Percentiles rank a stretch among this genome's conserved stretches.
Conservation (phyloP, 2,329 filamentous ascomycete species). For the Calonectria leucothoes region DNA sequence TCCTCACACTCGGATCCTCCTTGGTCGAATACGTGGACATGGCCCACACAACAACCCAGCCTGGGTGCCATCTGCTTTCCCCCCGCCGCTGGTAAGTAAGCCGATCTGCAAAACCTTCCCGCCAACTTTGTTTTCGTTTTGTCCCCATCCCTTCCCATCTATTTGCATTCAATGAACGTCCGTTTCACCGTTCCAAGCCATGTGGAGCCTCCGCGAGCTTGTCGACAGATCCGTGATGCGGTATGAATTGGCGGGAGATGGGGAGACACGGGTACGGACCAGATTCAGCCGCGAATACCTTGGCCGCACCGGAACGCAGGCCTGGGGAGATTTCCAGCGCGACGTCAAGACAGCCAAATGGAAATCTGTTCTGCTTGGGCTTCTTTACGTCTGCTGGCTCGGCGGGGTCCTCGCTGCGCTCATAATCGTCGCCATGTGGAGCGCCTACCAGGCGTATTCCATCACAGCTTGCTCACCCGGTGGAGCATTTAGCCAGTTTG, state of each 20-base stretch:
- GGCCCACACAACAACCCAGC: too few species aligned
- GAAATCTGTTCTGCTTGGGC: background rate
- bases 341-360: background rate
- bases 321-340: background rate
- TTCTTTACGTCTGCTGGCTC: background rate
- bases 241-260: background rate
- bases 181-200: too few species aligned
- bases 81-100: background rate
- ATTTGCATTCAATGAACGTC: background rate
- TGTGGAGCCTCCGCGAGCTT: background rate
- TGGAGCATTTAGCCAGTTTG: background rate
- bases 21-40: too few species aligned
- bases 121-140: background rate
- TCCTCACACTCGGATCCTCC: too few species aligned
- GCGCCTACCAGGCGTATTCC: background rate
- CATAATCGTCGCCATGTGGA: background rate
- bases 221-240: background rate
- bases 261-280: background rate
- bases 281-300: background rate
- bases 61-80: background rate
- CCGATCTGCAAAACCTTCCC: background rate
- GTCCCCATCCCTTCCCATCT: background rate
- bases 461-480: background rate
- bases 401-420: background rate
- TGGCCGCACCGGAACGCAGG: background rate